Conservation (phyloP, 768 basidiomycete genomes). For the Lactarius vividus region DNA sequence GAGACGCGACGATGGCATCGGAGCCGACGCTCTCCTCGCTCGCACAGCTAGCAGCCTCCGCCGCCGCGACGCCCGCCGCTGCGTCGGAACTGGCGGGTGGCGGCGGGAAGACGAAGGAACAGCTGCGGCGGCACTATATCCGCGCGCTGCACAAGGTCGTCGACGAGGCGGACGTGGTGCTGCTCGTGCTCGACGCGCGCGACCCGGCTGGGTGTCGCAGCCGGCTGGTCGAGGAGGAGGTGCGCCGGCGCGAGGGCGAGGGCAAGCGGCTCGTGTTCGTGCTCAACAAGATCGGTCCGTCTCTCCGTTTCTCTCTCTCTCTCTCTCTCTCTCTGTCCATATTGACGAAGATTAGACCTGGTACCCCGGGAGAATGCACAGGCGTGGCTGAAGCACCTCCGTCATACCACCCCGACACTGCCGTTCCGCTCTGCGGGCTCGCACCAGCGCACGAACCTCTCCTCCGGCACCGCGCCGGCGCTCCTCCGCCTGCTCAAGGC, state of each 20-base stretch:
- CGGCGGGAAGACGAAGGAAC: conserved; percentile 56
- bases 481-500: conserved; percentile 82
- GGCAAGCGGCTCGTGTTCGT: conserved; percentile 55
- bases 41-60: conserved; percentile 45
- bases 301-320: too few species aligned
- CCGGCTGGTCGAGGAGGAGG: too few species aligned
- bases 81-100: conserved; percentile 31
- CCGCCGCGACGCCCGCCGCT: conserved; percentile 38
- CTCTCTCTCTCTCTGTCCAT: too few species aligned
- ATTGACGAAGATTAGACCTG: conserved; percentile 67
- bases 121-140: conserved; percentile 69
- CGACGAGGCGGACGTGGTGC: conserved; percentile 86
- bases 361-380: conserved; percentile 87
- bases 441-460: conserved; percentile 77
- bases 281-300: conserved; percentile 33
- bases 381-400: conserved; percentile 86
- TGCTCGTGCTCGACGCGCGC: too few species aligned
- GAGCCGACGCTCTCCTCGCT: conserved; percentile 68
- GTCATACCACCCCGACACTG: conserved; percentile 88
- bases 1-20: conserved; percentile 70
- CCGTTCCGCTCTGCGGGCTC: conserved; percentile 83
- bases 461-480: conserved; percentile 70
- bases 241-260: conserved; percentile 51
- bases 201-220: too few species aligned
- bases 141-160: conserved; percentile 87